Evolutionary conservation across 495 filamentous ascomycete genomes (phyloP).

Genomic region (Hamigera avellanea): DNA sequence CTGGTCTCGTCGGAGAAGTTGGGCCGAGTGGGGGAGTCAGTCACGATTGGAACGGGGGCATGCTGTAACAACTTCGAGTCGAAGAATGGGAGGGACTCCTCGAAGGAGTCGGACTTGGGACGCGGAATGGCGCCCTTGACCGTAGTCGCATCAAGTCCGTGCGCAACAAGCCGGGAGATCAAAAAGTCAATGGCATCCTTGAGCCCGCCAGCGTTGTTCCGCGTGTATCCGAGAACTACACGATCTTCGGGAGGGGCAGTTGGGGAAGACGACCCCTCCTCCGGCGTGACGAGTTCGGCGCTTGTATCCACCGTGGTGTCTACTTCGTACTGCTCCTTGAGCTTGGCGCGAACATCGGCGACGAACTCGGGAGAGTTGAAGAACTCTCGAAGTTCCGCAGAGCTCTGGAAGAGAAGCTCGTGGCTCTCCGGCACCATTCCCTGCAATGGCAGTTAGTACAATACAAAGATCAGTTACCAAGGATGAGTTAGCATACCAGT

Average conservation of each 20-base stretch:
- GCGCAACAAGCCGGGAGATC: slow-evolving; percentile 66
- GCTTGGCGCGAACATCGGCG: slow-evolving; percentile 64
- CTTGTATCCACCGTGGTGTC: slow-evolving; percentile 57
- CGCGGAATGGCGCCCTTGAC: slow-evolving; percentile 90
- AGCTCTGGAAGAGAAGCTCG: slow-evolving; percentile 72
- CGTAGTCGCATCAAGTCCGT: slow-evolving; percentile 71
- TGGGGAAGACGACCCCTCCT: slow-evolving; percentile 25
- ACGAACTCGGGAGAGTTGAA: slow-evolving; percentile 69
- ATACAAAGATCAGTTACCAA: not conserved
- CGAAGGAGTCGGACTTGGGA: slow-evolving; percentile 96
- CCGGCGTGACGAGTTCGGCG: slow-evolving; percentile 19
- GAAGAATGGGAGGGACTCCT: slow-evolving; percentile 92
- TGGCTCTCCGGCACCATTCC: slow-evolving; percentile 96
- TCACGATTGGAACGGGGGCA: slow-evolving; percentile 63
- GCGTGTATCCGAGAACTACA: slow-evolving; percentile 68
- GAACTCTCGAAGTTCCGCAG: slow-evolving; percentile 59
- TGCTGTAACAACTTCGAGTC: slow-evolving; percentile 92
- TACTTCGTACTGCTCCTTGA: slow-evolving; percentile 85
- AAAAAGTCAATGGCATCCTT: slow-evolving; percentile 95
- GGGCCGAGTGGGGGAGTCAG: slow-evolving; percentile 74
- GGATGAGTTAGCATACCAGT: slow-evolving; percentile 44
- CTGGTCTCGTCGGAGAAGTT: slow-evolving; percentile 67
- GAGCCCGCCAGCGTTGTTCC: slow-evolving; percentile 91
- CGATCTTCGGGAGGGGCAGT: slow-evolving; percentile 34
- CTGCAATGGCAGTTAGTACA: slow-evolving; percentile 28